Base-by-base conservation (phyloP, 495 filamentous ascomycete species). In the Aspergillus campestris region DNA sequence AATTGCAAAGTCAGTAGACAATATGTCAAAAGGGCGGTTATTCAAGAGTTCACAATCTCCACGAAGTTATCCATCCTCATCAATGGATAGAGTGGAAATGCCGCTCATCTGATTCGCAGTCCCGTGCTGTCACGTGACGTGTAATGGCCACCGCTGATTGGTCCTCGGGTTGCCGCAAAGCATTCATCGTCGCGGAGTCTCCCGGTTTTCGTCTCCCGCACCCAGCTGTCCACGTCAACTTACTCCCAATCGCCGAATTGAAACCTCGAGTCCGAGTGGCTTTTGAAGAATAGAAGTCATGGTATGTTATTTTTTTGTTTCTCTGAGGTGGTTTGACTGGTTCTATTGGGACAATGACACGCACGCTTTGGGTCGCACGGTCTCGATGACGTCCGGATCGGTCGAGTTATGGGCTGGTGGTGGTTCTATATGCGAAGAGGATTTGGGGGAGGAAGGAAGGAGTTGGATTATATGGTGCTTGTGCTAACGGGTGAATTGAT, bases 131-230 rank as follows among this genome's bases (percentile, higher is more conserved):
- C 57, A 60, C 57, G 52, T 60, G 57, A 37, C n/a, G 9, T 34
- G 11, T 14, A 47, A 38, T 48, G 10, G 18, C 42, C 8, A 34
- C 0, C 42, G 41, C 47, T 62, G 58, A 67, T 67, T 67, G 64
- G 62, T 41, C 28, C 24, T 27, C 40, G 45, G 52, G 33, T 29
- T 48, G 45, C 42, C 47, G 48, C 42, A 50, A 40, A 38, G 37
- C 36, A 12, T 42, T 29, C 35, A 50, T 50, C 53, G 27, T 52
- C 53, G 46, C 56, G 57, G 57, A 56, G 49, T 38, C 55, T 59
- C 58, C 65, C 65, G 66, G 61, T 68, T 68, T 67, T 68, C 58
- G 57, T 64, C 62, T 56, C 61, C 53, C 45, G 46, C 48, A 45
- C 47, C 47, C 49, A 51, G 58, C 44, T 44, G 35, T 43, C 39